Percentiles rank a stretch among this genome's conserved stretches.
Conservation (phyloP, 352 stramenopile genomes). For the Phytophthora hybrid region DNA sequence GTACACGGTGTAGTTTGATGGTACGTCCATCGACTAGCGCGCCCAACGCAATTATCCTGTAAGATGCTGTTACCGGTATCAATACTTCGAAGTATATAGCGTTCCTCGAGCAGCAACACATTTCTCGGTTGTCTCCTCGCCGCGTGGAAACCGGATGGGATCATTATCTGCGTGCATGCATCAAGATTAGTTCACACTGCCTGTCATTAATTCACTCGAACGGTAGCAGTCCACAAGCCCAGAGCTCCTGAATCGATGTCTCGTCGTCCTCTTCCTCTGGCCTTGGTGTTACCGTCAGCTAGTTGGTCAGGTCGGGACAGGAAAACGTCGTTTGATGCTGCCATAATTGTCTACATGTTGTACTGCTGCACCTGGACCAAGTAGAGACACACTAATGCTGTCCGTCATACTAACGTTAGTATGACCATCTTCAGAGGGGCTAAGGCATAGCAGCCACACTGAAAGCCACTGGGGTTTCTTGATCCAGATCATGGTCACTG, state of each 20-base stretch:
- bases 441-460: background rate
- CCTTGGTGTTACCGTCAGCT: background rate
- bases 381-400: background rate
- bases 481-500: constrained; percentile 4
- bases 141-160: constrained; percentile 72
- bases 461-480: background rate
- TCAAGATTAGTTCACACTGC: background rate
- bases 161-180: constrained; percentile 7
- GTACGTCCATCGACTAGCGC: constrained; percentile 82
- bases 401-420: constrained; percentile 7
- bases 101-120: constrained; percentile 88
- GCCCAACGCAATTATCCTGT: background rate
- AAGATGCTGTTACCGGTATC: background rate
- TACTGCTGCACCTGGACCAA: background rate
- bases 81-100: too few relatives aligned
- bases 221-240: background rate
- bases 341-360: background rate
- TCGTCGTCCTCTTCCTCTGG: background rate
- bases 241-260: background rate
- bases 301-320: constrained; percentile 5
- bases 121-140: constrained; percentile 87
- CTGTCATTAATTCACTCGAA: background rate
- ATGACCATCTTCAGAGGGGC: background rate
- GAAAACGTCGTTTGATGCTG: constrained; percentile 9
- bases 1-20: constrained; percentile 84